These are phyloP conservation scores for Ramaria sp. DNA, from an alignment of 768 basidiomycete genomes.

Conservation along the genomic window DNA sequence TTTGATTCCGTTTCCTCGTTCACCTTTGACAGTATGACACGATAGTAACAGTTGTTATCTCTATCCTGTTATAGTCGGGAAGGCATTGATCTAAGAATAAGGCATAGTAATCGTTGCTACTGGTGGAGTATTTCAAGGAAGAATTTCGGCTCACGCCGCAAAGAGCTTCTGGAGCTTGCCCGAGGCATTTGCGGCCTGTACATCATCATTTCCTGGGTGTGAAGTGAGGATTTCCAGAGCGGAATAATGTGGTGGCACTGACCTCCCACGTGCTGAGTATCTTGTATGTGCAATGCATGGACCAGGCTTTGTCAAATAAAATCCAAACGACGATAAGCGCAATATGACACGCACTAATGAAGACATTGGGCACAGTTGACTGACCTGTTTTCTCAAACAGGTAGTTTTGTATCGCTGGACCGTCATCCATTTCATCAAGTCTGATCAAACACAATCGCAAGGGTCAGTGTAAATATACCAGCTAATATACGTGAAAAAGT, in stretches of 20 bases:
- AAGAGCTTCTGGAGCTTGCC: slow-evolving; percentile 2
- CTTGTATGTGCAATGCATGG: background rate
- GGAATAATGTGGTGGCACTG: background rate
- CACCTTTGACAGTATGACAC: too few relatives aligned
- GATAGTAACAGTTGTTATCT: too few relatives aligned
- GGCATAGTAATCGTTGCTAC: too few relatives aligned
- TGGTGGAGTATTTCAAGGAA: too few relatives aligned
- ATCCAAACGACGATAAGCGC: background rate
- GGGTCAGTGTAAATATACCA: background rate
- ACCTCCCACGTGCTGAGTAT: slow-evolving; percentile 17
- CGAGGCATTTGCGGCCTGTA: background rate
- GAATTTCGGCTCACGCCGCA: background rate
- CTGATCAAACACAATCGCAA: slow-evolving; percentile 21
- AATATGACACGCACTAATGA: slow-evolving; percentile 42
- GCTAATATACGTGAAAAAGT: background rate
- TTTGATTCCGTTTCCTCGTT: background rate
- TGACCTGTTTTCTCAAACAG: slow-evolving; percentile 53
- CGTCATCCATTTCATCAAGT: slow-evolving; percentile 50
- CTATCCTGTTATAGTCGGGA: too few relatives aligned
- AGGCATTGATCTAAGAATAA: too few relatives aligned
- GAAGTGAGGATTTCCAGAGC: background rate
- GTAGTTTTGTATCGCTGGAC: slow-evolving; percentile 53
- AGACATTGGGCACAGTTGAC: slow-evolving; percentile 67
- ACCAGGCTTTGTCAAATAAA: background rate
- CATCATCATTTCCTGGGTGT: background rate